A percentile compares a stretch with the other conserved stretches of the same genome.
These are phyloP conservation scores for Alternaria longipes DNA, from an alignment of 2,329 filamentous ascomycete genomes.

Conservation along the genomic window DNA sequence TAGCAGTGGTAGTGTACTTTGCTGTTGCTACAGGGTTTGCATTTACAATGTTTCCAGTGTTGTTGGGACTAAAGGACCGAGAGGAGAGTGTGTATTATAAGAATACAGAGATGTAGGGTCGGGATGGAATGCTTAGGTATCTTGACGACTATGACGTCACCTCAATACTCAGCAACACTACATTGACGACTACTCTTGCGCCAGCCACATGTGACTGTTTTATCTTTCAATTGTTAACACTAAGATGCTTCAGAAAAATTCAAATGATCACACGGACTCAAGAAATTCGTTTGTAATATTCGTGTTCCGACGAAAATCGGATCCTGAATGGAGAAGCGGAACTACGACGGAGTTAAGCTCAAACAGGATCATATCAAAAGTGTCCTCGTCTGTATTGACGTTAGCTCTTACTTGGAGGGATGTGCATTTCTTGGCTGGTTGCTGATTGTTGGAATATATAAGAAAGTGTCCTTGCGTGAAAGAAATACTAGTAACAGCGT, in stretches of 20 bases:
- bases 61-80: slow-evolving; percentile 15
- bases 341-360: slow-evolving; percentile 3
- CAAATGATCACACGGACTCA: background rate
- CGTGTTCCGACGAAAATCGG: background rate
- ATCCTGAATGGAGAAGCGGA: background rate
- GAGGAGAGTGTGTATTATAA: slow-evolving; percentile 1
- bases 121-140: background rate
- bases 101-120: background rate
- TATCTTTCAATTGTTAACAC: background rate
- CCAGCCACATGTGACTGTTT: background rate
- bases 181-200: background rate
- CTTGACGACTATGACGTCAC: background rate
- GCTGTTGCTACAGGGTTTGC: slow-evolving; percentile 18
- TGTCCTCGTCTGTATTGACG: background rate
- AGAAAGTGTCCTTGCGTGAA: background rate
- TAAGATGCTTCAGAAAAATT: background rate
- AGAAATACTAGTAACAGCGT: background rate
- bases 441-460: background rate
- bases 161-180: background rate
- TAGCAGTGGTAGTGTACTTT: slow-evolving; percentile 18
- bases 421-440: background rate
- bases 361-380: background rate
- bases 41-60: slow-evolving; percentile 16
- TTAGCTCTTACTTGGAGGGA: background rate
- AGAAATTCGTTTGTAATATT: background rate